Conservation (phyloP, 1,139 yeast species). For the Candida glucosophila region DNA sequence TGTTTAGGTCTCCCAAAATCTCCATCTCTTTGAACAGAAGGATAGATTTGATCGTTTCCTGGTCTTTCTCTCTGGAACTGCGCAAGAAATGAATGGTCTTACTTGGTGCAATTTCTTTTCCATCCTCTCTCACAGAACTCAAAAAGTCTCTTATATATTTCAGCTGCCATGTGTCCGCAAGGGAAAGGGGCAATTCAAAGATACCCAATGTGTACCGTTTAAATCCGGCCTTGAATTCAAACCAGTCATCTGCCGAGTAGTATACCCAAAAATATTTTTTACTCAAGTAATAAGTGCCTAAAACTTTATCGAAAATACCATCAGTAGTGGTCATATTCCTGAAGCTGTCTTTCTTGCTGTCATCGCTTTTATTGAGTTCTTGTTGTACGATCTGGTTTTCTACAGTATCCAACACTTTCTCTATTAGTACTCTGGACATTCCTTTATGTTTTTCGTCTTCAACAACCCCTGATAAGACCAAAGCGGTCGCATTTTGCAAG, state of each 20-base stretch:
- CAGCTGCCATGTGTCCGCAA: slow-evolving; percentile 8
- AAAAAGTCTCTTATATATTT: neutral
- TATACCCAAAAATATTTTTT: slow-evolving; percentile 32
- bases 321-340: slow-evolving; percentile 21
- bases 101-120: slow-evolving; percentile 12
- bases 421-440: slow-evolving; percentile 14
- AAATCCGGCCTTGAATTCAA: slow-evolving; percentile 31
- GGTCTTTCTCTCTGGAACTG: slow-evolving; percentile 18
- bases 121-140: slow-evolving; percentile 4
- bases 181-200: slow-evolving; percentile 23
- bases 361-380: slow-evolving; percentile 15
- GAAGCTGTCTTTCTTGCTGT: slow-evolving; percentile 21
- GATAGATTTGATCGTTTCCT: slow-evolving; percentile 22
- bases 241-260: slow-evolving; percentile 27
- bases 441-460: slow-evolving; percentile 19
- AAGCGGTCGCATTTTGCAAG: slow-evolving; percentile 19
- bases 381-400: slow-evolving; percentile 22
- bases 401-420: slow-evolving; percentile 22
- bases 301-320: slow-evolving; percentile 20
- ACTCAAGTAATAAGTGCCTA: slow-evolving; percentile 29
- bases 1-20: slow-evolving; percentile 30
- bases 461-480: slow-evolving; percentile 22
- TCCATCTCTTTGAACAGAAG: slow-evolving; percentile 30
- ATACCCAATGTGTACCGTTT: slow-evolving; percentile 28
- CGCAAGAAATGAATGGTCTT: slow-evolving; percentile 23